Evolutionary conservation across 2,329 filamentous ascomycete genomes (phyloP), one percentile per base, ranked within the genome.

Genomic region (Rhinocladiella similis): DNA sequence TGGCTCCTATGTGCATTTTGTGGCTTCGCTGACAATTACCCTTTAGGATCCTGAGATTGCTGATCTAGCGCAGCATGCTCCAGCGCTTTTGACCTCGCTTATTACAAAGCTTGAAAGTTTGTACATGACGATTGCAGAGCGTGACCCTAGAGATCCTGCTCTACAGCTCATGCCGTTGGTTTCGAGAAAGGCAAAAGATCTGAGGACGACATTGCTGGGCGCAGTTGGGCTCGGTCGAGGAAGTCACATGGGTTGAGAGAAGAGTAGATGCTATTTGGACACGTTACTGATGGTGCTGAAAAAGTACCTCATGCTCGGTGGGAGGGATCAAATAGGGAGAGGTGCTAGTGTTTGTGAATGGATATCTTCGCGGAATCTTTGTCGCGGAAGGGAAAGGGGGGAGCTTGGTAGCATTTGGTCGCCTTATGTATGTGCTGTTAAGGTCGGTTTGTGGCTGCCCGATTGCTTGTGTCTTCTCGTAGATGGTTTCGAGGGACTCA

Each of bases 101-200:
- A 77, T 76, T 47, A 74, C 82, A 65, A 80, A 83, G 47, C 72
- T 87, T 46, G 80, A 84, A 53, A 72, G 70, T 27, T 73, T 82
- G 18, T 66, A 65, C 53, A 62, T 84, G 75, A 68, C 74, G 20
- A 75, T 84, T 51, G 80, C 80, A 3, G 76, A 83, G 68, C 75
- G 67, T 41, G 74, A 77, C 38, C 79, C 80, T 1, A 73, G 77
- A 41, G 79, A 81, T 62, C 76, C 75, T n/a, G 72, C 83, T 29
- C 69, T 83, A 48, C 77, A 78, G 56, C 73, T 73, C 62, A 82
- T 83, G 56, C 75, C 78, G 13, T 69, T 71, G 5, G 68, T 83
- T 33, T 70, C 72, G 27, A 73, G 73, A 50, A 73, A 70, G 54
- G 73, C 74, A n/a, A 70, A 71, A 27, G 73, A 73, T 41, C 57